phyloP scores from a whole-genome alignment of 345 rosid genomes.

The Crucihimalaya himalaica region DNA sequence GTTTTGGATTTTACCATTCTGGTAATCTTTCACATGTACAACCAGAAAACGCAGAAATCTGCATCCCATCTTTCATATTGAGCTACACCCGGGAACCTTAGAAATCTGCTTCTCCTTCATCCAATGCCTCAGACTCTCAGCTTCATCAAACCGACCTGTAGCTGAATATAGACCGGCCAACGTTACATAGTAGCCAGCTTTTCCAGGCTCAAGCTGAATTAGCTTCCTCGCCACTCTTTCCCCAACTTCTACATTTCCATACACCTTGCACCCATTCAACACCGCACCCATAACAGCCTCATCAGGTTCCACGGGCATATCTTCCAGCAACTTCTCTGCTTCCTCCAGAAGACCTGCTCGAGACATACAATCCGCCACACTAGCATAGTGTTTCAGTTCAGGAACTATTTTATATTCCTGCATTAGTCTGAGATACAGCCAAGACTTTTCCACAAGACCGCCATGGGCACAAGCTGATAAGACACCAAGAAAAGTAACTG shows the following conservation, averaged over 20 bases:
- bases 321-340: conserved; percentile 57
- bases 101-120: conserved; percentile 51
- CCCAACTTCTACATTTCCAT: conserved; percentile 59
- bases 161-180: conserved; percentile 56
- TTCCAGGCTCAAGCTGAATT: conserved; percentile 48
- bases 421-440: conserved; percentile 48
- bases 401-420: conserved; percentile 43
- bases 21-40: conserved; percentile 5
- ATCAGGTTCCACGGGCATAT: conserved; percentile 64
- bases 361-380: conserved; percentile 60
- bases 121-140: conserved; percentile 51
- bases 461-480: conserved; percentile 69
- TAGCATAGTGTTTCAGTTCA: conserved; percentile 57
- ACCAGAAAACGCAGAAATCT: not conserved
- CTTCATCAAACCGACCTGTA: conserved; percentile 51
- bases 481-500: conserved; percentile 66
- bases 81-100: conserved; percentile 57
- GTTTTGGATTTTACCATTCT: not conserved
- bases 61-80: conserved; percentile 39
- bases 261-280: conserved; percentile 55
- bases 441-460: conserved; percentile 56
- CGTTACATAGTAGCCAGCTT: conserved; percentile 56
- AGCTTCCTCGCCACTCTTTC: conserved; percentile 62
- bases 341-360: conserved; percentile 61
- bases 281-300: conserved; percentile 59